Percentiles rank a stretch among this genome's conserved stretches.
These are phyloP conservation scores for Phytopythium helicoides DNA, from an alignment of 352 stramenopile species.

Conservation along the genomic window DNA sequence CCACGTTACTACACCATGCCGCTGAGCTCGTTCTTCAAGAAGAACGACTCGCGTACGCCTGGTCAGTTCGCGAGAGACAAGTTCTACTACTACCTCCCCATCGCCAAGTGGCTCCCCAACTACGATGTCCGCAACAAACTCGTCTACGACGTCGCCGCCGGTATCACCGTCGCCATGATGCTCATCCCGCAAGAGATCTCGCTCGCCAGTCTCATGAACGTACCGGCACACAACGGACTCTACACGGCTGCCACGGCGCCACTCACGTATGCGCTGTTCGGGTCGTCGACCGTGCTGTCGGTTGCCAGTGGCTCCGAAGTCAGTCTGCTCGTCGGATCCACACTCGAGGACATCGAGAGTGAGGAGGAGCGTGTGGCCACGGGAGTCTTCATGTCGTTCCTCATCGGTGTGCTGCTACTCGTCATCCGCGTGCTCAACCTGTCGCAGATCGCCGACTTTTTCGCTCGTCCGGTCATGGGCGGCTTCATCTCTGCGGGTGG, in stretches of 20 bases:
- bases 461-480: constrained; percentile 86
- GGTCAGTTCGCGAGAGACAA: constrained; percentile 3
- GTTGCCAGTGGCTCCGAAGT: constrained; percentile 78
- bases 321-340: constrained; percentile 44
- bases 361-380: constrained; percentile 40
- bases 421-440: constrained; percentile 76
- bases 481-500: constrained; percentile 88
- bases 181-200: constrained; percentile 83
- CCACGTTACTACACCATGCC: neutral
- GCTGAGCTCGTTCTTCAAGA: neutral
- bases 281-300: constrained; percentile 72
- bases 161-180: constrained; percentile 65
- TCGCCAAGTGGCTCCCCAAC: constrained; percentile 34
- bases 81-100: constrained; percentile 12
- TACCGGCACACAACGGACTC: constrained; percentile 86
- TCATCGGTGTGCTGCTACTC: constrained; percentile 74
- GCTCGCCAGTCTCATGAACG: constrained; percentile 84
- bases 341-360: constrained; percentile 40
- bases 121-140: constrained; percentile 31
- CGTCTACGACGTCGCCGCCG: constrained; percentile 28
- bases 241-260: constrained; percentile 86
- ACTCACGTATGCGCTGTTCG: constrained; percentile 84
- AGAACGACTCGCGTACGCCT: neutral
- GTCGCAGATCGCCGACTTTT: constrained; percentile 85
- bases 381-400: constrained; percentile 52